phyloP scores from a whole-genome alignment of 805 yeast species.

The Yamadazyma akitaensis region DNA sequence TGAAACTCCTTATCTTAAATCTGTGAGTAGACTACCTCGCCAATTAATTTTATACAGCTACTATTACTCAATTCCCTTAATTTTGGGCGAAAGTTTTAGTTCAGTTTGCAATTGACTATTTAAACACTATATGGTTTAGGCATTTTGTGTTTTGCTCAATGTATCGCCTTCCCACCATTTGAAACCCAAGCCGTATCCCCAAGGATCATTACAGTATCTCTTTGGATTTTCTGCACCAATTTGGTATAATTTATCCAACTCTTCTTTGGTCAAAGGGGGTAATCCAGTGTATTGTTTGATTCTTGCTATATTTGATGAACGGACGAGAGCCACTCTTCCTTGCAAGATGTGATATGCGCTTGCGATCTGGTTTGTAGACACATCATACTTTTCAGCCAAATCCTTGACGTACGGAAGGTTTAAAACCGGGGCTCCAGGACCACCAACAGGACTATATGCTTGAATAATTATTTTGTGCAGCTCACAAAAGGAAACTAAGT shows the following conservation, averaged over 20 bases:
- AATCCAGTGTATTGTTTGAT: slow-evolving; percentile 38
- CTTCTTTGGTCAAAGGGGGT: slow-evolving; percentile 37
- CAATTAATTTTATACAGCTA: too few species aligned
- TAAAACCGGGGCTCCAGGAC: slow-evolving; percentile 61
- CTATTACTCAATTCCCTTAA: too few species aligned
- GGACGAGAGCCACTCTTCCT: slow-evolving; percentile 63
- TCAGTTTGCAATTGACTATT: too few species aligned
- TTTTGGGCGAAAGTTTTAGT: too few species aligned
- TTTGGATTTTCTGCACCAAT: slow-evolving; percentile 29
- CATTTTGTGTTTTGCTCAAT: slow-evolving; percentile 15
- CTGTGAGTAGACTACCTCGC: too few species aligned
- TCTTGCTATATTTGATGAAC: slow-evolving; percentile 68
- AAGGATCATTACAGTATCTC: slow-evolving; percentile 30
- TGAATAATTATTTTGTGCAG: slow-evolving; percentile 39
- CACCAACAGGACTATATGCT: slow-evolving; percentile 65
- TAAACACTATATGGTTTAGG: not conserved
- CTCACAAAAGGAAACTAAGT: slow-evolving; percentile 37
- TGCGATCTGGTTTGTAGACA: slow-evolving; percentile 53
- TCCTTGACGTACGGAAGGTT: slow-evolving; percentile 47
- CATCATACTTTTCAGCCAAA: slow-evolving; percentile 56
- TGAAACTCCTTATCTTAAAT: too few species aligned
- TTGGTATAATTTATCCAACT: slow-evolving; percentile 28
- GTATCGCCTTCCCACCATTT: slow-evolving; percentile 38
- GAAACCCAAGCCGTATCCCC: slow-evolving; percentile 38
- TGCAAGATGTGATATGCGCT: slow-evolving; percentile 59